Conservation (phyloP, 495 filamentous ascomycete species). For the Annulohypoxylon maeteangense region DNA sequence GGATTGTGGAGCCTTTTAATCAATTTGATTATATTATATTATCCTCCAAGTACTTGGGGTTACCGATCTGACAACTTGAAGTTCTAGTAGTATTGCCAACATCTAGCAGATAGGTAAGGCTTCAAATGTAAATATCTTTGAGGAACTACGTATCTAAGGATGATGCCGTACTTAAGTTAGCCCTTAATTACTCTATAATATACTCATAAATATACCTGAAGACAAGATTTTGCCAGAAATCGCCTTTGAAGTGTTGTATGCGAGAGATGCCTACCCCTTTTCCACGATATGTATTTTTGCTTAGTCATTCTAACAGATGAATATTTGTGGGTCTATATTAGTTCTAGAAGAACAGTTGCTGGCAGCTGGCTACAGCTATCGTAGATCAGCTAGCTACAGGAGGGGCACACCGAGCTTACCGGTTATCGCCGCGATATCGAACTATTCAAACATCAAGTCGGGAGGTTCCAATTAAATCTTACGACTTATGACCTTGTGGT, state of each 20-base stretch:
- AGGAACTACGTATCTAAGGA: too few species aligned
- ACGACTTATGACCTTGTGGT: slow-evolving; percentile 39
- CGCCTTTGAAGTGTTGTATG: too few species aligned
- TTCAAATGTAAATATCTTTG: too few species aligned
- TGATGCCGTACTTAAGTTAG: too few species aligned
- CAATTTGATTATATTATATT: not conserved
- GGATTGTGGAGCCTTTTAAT: not conserved
- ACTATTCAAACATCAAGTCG: slow-evolving; percentile 17
- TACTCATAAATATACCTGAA: too few species aligned
- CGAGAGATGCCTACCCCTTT: not conserved
- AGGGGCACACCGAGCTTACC: slow-evolving; percentile 6
- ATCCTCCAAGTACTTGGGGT: not conserved
- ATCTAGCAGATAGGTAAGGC: too few species aligned
- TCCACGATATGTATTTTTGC: not conserved
- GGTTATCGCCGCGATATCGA: slow-evolving; percentile 5
- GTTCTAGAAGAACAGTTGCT: not conserved
- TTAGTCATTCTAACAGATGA: not conserved
- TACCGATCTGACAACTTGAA: not conserved
- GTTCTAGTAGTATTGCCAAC: too few species aligned
- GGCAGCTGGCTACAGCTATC: not conserved
- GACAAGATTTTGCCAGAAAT: too few species aligned
- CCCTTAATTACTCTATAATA: too few species aligned
- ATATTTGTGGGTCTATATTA: not conserved
- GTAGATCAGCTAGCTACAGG: not conserved
- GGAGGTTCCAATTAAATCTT: slow-evolving; percentile 45